Base-by-base conservation (phyloP, 2,329 filamentous ascomycete genomes). In the Trichoderma lentiforme region DNA sequence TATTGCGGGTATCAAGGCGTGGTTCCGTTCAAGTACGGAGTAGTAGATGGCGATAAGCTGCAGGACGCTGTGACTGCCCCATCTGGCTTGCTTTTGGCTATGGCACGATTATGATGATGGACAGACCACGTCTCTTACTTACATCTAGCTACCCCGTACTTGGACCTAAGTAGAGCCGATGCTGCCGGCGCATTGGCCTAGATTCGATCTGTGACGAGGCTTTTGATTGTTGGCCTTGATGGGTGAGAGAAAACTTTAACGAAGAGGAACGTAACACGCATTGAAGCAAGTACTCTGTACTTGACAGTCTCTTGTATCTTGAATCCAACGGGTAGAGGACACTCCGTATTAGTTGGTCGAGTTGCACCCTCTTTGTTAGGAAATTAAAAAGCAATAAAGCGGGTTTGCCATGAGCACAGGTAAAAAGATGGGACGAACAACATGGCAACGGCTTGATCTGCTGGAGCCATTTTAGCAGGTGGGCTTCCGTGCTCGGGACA, bases 401-500 rank as follows among this genome's bases (percentile, higher is more conserved):
- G 28, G 65, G 24, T 15, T 24, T n/a, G 26, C 30, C 34, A 47
- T 32, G 34, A 47, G 36, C 53, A 60, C 53, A 5, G 56, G 57
- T 11, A 43, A 60, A 34, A 60, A 69, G 36, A 34, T 43, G 66
- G 56, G 66, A 61, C 39, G 56, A 57, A 26, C 26, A 61, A 36
- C 56, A 21, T 30, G 57, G 39, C 57, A 62, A 24, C 18, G 57
- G 21, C 66, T 61, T 26, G 39, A 47, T 53, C 67, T 62, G 57
- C 57, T 32, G 8, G 63, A 18, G 57, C 56, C 56, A 69, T 26
- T 60, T 8, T 65, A 32, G 2, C 47, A 32, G 39, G 67, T 53
- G 57, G 51, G 67, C 24, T 70, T 70, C 57, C 28, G n/a, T 69
- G 30, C 30, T 70, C 57, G 56, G 67, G 26, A 53, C 47, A n/a